Percentiles rank a stretch among this genome's conserved stretches.
phyloP scores from a whole-genome alignment of 352 stramenopile species.

The Globisporangium ultimum region DNA sequence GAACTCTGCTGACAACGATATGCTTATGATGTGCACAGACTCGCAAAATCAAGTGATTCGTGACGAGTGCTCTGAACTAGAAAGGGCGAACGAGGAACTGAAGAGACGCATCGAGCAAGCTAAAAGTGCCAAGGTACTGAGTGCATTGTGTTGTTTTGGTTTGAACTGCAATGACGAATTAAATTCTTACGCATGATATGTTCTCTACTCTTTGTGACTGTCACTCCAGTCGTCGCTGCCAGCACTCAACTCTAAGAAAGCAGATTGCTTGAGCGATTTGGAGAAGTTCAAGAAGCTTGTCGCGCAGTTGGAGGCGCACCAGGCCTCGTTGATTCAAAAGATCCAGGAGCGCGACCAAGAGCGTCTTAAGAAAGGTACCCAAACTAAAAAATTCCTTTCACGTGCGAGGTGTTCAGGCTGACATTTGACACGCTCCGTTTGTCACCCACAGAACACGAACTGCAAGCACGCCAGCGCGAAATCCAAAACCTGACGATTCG shows the following conservation, averaged over 20 bases:
- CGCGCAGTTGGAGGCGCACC: conserved; percentile 71
- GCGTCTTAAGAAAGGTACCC: conserved; percentile 71
- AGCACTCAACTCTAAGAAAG: conserved; percentile 78
- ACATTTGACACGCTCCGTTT: conserved; percentile 6
- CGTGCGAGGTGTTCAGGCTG: background rate
- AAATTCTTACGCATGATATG: background rate
- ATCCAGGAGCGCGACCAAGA: conserved; percentile 80
- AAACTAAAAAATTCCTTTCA: background rate
- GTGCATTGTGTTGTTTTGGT: background rate
- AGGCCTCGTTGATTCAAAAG: conserved; percentile 79
- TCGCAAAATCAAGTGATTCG: conserved; percentile 47
- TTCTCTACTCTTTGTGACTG: background rate
- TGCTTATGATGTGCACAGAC: conserved; percentile 24
- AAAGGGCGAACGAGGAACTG: conserved; percentile 54
- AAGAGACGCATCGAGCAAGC: conserved; percentile 60
- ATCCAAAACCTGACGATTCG: conserved; percentile 58
- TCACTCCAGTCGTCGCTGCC: conserved; percentile 55
- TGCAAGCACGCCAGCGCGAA: conserved; percentile 46
- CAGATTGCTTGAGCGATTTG: conserved; percentile 85
- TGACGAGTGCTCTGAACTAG: conserved; percentile 47
- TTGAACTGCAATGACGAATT: too few species aligned
- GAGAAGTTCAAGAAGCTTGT: conserved; percentile 92
- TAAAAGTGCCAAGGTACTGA: conserved; percentile 61
- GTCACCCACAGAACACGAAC: conserved; percentile 37
- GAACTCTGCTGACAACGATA: background rate